Evolutionary conservation across 2,329 filamentous ascomycete species (phyloP), one percentile per base, ranked within the genome.

Genomic region (Stachybotrys elegans): DNA sequence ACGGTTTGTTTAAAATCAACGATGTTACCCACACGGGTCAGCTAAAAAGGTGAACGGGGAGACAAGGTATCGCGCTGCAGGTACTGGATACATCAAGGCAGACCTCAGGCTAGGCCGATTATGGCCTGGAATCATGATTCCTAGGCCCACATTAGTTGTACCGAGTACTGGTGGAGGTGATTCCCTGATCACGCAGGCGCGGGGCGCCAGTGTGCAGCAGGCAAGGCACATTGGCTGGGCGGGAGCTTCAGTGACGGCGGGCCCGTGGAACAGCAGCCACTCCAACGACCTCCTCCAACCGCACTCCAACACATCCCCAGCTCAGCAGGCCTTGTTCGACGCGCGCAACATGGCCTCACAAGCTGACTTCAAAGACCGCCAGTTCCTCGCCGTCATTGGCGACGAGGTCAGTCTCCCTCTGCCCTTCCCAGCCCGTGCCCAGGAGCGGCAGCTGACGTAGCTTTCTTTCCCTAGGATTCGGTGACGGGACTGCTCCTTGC

Each of bases 311-410:
- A 43, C 22, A 21, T 41, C 6, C 32, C 37, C 42, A 42, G 27
- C 38, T 22, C 40, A 39, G 25, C 23, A 17, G 22, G 29, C 42
- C 22, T 29, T 20, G 46, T 29, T 35, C 36, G 42, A n/a, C n/a
- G n/a, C n/a, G n/a, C n/a, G 48, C 55, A 62, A 57, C 35, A 76
- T 76, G 72, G 58, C 75, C 46, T 70, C 71, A 38, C 72, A 78
- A 55, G 70, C 75, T 51, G 78, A 81, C 54, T 84, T 75, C 67
- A 84, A 90, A 71, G 90, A 97, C 70, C 81, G 93, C 59, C 86
- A 98, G 70, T 95, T 98, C 63, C 81, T 98, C 47, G 93, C 93
- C 52, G 92, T 98, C 40, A 98, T 98, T 62, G 93, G 93, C 42
- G 93, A 98, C 67, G 93, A 98, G 81, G 93, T 88, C 62, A 51